Percentiles rank a stretch among this genome's conserved stretches.
Conservation (phyloP, 495 filamentous ascomycete genomes). For the Jackrogersella minutella region DNA sequence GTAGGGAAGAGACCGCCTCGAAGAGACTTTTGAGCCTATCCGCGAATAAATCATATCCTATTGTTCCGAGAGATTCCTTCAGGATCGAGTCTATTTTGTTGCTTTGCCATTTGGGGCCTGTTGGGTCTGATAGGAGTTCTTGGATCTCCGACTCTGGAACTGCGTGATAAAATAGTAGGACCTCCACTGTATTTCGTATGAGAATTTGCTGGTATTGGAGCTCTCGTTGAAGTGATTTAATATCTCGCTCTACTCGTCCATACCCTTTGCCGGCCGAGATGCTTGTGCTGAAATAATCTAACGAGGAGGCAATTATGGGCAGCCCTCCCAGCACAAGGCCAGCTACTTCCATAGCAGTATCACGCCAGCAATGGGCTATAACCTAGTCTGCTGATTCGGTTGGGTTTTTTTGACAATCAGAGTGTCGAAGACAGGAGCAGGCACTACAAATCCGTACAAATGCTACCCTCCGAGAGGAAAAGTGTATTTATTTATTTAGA, state of each 20-base stretch:
- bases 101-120: background rate
- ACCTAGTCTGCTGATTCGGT: background rate
- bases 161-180: background rate
- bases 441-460: background rate
- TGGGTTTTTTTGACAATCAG: background rate
- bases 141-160: background rate
- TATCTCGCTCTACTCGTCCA: background rate
- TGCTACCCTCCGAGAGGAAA: background rate
- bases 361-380: background rate
- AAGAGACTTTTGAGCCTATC: background rate
- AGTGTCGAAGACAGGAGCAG: background rate
- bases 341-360: background rate
- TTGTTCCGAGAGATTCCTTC: background rate
- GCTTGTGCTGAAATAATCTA: background rate
- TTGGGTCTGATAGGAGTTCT: background rate
- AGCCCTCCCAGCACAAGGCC: background rate
- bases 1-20: background rate
- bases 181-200: background rate
- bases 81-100: background rate
- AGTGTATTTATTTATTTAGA: background rate
- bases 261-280: background rate
- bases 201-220: background rate
- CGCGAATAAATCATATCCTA: background rate
- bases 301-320: background rate
- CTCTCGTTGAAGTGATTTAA: background rate